Percentiles rank a stretch among this genome's conserved stretches.
Conservation (phyloP, 2,329 filamentous ascomycete species). For the Phialophora expanda region DNA sequence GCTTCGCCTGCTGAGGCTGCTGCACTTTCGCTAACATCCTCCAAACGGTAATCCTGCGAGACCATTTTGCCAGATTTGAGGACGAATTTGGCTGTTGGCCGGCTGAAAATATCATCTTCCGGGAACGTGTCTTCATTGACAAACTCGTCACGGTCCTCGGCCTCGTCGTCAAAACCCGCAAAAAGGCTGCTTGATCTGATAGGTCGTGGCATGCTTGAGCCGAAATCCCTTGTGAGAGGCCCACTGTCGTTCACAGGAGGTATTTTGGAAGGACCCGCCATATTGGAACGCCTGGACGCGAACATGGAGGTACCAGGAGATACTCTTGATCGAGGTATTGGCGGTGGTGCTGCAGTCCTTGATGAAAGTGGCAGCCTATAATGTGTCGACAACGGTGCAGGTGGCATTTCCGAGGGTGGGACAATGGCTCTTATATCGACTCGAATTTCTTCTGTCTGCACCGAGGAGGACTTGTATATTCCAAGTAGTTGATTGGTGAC, state of each 20-base stretch:
- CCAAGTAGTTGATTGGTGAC: conserved; percentile 62
- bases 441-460: conserved; percentile 91
- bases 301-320: conserved; percentile 45
- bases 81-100: conserved; percentile 52
- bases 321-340: conserved; percentile 37
- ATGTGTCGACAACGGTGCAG: conserved; percentile 71
- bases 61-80: conserved; percentile 52
- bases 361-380: conserved; percentile 44
- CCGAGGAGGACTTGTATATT: conserved; percentile 60
- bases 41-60: conserved; percentile 44
- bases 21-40: conserved; percentile 45
- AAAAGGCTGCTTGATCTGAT: conserved; percentile 84
- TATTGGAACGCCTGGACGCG: conserved; percentile 26
- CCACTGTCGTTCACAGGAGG: conserved; percentile 70
- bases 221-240: conserved; percentile 64
- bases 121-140: conserved; percentile 43
- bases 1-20: conserved; percentile 35
- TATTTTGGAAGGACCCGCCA: conserved; percentile 31
- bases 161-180: conserved; percentile 77
- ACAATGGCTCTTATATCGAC: conserved; percentile 77
- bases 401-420: conserved; percentile 77
- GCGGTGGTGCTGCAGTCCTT: conserved; percentile 30
- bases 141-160: conserved; percentile 50
- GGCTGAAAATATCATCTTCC: conserved; percentile 52
- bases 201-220: conserved; percentile 64